Percentiles rank a stretch among this genome's conserved stretches.
phyloP scores from a whole-genome alignment of 164 flowering plant species.

The Liquidambar formosana region DNA sequence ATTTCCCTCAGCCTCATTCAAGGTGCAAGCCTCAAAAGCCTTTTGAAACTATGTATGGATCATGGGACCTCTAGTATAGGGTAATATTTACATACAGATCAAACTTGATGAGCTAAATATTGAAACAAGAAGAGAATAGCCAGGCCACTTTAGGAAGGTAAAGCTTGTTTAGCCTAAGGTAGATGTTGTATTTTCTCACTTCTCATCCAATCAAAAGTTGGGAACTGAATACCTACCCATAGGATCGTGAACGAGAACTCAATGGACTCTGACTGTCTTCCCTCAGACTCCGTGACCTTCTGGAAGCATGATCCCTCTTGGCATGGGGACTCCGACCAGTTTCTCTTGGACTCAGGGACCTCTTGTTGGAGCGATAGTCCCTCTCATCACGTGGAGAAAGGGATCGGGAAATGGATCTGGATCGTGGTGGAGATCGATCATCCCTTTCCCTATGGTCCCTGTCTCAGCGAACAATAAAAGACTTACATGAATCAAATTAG shows the following conservation, averaged over 20 bases:
- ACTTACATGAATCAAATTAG: constrained; percentile 2
- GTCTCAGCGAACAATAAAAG: constrained; percentile 20
- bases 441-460: constrained; percentile 39
- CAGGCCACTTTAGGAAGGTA: no score
- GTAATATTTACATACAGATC: no score
- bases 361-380: constrained; percentile 16
- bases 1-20: no score
- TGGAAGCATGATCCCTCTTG: constrained; percentile 21
- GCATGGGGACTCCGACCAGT: constrained; percentile 20
- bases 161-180: no score
- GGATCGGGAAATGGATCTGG: constrained; percentile 28
- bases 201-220: no score
- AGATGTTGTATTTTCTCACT: no score
- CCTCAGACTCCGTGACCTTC: constrained; percentile 35
- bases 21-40: no score
- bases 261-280: constrained; percentile 28
- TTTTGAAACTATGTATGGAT: no score
- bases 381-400: constrained; percentile 22
- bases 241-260: constrained; percentile 44
- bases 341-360: constrained; percentile 21
- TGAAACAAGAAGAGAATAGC: no score
- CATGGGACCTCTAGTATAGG: no score
- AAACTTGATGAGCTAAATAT: no score
- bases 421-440: constrained; percentile 34
- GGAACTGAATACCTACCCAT: constrained; percentile 28